A percentile compares a stretch with the other conserved stretches of the same genome.
Conservation (phyloP, 2,329 filamentous ascomycete genomes). For the Macroventuria anomochaeta region DNA sequence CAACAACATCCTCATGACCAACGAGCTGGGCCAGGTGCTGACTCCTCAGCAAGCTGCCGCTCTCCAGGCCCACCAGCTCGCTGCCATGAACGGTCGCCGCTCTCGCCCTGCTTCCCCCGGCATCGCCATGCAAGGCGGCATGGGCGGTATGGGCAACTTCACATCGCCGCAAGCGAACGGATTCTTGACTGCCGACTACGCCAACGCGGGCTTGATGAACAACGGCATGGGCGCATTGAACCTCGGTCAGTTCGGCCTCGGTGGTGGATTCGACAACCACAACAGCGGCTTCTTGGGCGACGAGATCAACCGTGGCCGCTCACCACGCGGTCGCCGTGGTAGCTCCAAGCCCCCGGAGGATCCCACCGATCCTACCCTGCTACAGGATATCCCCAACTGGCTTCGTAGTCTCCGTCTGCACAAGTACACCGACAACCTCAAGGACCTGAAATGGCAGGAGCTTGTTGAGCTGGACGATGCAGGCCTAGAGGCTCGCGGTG, state of each 20-base stretch:
- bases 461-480: conserved; percentile 91
- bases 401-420: conserved; percentile 91
- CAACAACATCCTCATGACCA: conserved; percentile 89
- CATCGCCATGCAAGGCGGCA: conserved; percentile 72
- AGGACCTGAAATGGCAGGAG: conserved; percentile 96
- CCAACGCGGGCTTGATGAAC: conserved; percentile 71
- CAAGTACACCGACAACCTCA: conserved; percentile 98
- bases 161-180: conserved; percentile 93
- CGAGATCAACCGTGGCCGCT: conserved; percentile 87
- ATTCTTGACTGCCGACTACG: conserved; percentile 88
- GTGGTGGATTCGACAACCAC: conserved; percentile 61
- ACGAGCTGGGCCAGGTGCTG: conserved; percentile 87
- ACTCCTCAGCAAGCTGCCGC: conserved; percentile 63
- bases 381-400: conserved; percentile 97
- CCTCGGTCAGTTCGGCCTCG: conserved; percentile 71
- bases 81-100: conserved; percentile 78
- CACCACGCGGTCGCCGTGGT: conserved; percentile 87
- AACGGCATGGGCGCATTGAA: conserved; percentile 74
- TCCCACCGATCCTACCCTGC: conserved; percentile 84
- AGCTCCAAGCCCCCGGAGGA: conserved; percentile 98
- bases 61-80: conserved; percentile 75
- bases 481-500: conserved; percentile 87
- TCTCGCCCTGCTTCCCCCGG: conserved; percentile 92
- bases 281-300: conserved; percentile 82
- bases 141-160: conserved; percentile 71